Evolutionary conservation across 495 filamentous ascomycete species (phyloP).

Genomic region (Penicillium desertorum): DNA sequence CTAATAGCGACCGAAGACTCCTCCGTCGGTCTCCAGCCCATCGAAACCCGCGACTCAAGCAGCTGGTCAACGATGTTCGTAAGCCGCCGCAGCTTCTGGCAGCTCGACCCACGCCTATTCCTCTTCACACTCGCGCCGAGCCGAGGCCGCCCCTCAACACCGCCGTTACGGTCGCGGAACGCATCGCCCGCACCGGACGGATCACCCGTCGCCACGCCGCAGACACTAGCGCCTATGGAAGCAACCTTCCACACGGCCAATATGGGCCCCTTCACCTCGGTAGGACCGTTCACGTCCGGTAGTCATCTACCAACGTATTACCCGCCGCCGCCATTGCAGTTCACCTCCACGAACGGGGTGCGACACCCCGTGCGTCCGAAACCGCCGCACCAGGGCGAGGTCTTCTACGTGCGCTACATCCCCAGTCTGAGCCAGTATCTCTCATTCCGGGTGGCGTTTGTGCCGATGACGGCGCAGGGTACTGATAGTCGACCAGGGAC

Average conservation of each 20-base stretch:
- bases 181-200: slow-evolving; percentile 59
- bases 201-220: slow-evolving; percentile 16
- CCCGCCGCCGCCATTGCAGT: slow-evolving; percentile 78
- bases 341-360: slow-evolving; percentile 71
- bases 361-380: slow-evolving; percentile 89
- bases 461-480: slow-evolving; percentile 26
- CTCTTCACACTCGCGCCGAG: slow-evolving; percentile 77
- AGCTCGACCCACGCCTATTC: slow-evolving; percentile 81
- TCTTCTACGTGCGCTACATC: slow-evolving; percentile 86
- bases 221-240: slow-evolving; percentile 22
- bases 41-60: slow-evolving; percentile 58
- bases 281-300: slow-evolving; percentile 68
- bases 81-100: slow-evolving; percentile 82
- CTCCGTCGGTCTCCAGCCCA: slow-evolving; percentile 61
- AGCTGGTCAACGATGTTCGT: slow-evolving; percentile 82
- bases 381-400: slow-evolving; percentile 81
- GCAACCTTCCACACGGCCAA: slow-evolving; percentile 30
- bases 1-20: slow-evolving; percentile 75
- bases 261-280: slow-evolving; percentile 65
- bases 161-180: slow-evolving; percentile 55
- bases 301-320: slow-evolving; percentile 90
- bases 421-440: slow-evolving; percentile 81
- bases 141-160: slow-evolving; percentile 36
- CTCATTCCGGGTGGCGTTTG: slow-evolving; percentile 74
- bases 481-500: slow-evolving; percentile 19